These are phyloP conservation scores for Arthrobotrys sinensis DNA, from an alignment of 2,329 filamentous ascomycete genomes.

Conservation along the genomic window DNA sequence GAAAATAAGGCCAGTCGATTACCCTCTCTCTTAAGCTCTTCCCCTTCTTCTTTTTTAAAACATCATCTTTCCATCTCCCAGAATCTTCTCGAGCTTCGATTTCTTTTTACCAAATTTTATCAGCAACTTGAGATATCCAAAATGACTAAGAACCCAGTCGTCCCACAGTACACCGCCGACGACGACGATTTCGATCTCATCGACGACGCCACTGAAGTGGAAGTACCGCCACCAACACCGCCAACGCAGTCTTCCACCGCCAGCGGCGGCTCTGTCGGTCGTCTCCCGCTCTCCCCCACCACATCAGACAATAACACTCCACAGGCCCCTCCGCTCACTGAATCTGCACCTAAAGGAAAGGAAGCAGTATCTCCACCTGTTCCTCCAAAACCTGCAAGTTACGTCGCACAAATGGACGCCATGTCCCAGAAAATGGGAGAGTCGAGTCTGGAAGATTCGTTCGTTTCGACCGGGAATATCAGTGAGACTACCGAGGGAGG, in stretches of 20 bases:
- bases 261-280: not conserved
- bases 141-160: conserved; percentile 50
- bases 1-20: too few relatives aligned
- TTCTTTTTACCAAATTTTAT: not conserved
- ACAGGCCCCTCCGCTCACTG: not conserved
- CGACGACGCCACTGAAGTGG: conserved; percentile 49
- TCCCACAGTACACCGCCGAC: conserved; percentile 31
- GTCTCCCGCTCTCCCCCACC: conserved; percentile 16
- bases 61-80: conserved; percentile 1
- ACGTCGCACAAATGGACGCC: conserved; percentile 37
- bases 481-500: conserved; percentile 37
- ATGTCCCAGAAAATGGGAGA: conserved; percentile 35
- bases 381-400: conserved; percentile 49
- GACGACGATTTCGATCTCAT: conserved; percentile 58
- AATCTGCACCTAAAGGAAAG: not conserved
- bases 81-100: not conserved
- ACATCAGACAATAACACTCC: not conserved
- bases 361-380: conserved; percentile 29
- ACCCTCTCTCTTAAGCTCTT: too few relatives aligned
- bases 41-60: too few relatives aligned
- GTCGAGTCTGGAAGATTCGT: conserved; percentile 43
- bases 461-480: conserved; percentile 39
- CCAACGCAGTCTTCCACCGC: conserved; percentile 36
- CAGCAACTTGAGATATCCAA: conserved; percentile 12
- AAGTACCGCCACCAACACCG: conserved; percentile 55